A percentile compares a stretch with the other conserved stretches of the same genome.
Conservation (phyloP, 2,329 filamentous ascomycete species). For the Alternaria consortialis region DNA sequence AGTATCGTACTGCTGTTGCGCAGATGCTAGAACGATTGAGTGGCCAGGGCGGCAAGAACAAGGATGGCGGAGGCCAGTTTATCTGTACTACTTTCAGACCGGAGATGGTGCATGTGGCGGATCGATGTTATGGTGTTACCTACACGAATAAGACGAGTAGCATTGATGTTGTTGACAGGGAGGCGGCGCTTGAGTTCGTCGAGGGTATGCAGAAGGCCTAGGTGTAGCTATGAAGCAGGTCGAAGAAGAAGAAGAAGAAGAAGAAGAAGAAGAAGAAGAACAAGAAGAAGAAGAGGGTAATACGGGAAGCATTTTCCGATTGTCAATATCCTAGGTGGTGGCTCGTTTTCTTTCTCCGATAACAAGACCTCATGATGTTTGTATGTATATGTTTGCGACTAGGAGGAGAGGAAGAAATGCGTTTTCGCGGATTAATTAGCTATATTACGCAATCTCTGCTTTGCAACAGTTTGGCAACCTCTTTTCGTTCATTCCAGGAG, state of each 20-base stretch:
- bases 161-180: slow-evolving; percentile 87
- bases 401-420: background rate
- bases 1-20: slow-evolving; percentile 96
- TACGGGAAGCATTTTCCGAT: background rate
- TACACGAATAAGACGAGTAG: slow-evolving; percentile 92
- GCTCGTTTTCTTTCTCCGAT: background rate
- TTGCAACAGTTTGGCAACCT: background rate
- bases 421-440: background rate
- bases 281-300: background rate
- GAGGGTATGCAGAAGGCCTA: slow-evolving; percentile 74
- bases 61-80: slow-evolving; percentile 74
- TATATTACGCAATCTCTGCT: background rate
- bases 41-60: slow-evolving; percentile 51
- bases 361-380: background rate
- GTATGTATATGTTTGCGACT: background rate
- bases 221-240: background rate
- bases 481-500: too few species aligned
- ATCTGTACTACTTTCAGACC: slow-evolving; percentile 99
- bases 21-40: slow-evolving; percentile 74
- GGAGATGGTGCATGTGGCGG: slow-evolving; percentile 92
- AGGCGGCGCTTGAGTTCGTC: slow-evolving; percentile 92
- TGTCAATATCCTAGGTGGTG: background rate
- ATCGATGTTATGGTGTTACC: slow-evolving; percentile 97
- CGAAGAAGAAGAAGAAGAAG: background rate
- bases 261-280: too few species aligned